Conservation (phyloP, 1,139 yeast species). For the Protomyces lactucae-debilis region DNA sequence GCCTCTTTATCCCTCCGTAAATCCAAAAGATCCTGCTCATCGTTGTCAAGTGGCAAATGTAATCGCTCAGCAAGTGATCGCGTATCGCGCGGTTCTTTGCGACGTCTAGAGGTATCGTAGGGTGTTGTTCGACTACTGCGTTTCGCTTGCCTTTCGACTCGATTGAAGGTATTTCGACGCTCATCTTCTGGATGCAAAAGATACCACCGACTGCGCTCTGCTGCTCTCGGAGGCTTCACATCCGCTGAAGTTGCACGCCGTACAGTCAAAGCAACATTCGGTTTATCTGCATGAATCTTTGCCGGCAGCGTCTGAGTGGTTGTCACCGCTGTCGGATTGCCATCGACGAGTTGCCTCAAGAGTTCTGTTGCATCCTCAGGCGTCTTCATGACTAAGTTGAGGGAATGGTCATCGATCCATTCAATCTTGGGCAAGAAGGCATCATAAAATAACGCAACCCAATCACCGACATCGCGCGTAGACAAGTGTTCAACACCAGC, state of each 20-base stretch:
- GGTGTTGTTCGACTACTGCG: not conserved
- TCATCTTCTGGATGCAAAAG: slow-evolving; percentile 28
- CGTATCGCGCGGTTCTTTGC: not conserved
- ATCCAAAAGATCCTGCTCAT: not conserved
- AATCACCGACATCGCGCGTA: slow-evolving; percentile 20
- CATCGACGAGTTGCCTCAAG: not conserved
- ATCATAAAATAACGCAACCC: slow-evolving; percentile 6
- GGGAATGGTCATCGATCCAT: slow-evolving; percentile 27
- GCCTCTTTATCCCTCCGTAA: not conserved
- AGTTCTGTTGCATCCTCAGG: slow-evolving; percentile 4
- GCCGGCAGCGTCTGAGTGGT: not conserved
- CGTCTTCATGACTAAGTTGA: slow-evolving; percentile 13
- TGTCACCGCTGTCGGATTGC: not conserved
- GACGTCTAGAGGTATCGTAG: not conserved
- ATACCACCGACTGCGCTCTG: slow-evolving; percentile 27
- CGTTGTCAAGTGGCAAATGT: not conserved
- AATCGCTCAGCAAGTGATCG: not conserved
- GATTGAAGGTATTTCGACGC: not conserved
- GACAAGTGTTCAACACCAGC: slow-evolving; percentile 27
- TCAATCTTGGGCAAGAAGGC: slow-evolving; percentile 17
- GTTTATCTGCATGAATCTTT: slow-evolving; percentile 19
- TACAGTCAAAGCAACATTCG: slow-evolving; percentile 6
- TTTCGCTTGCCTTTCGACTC: not conserved
- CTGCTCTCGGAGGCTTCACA: slow-evolving; percentile 24
- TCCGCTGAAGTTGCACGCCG: slow-evolving; percentile 19